Evolutionary conservation across 2,329 filamentous ascomycete species (phyloP), one percentile per base, ranked within the genome.

Genomic region (Botrytis aclada): DNA sequence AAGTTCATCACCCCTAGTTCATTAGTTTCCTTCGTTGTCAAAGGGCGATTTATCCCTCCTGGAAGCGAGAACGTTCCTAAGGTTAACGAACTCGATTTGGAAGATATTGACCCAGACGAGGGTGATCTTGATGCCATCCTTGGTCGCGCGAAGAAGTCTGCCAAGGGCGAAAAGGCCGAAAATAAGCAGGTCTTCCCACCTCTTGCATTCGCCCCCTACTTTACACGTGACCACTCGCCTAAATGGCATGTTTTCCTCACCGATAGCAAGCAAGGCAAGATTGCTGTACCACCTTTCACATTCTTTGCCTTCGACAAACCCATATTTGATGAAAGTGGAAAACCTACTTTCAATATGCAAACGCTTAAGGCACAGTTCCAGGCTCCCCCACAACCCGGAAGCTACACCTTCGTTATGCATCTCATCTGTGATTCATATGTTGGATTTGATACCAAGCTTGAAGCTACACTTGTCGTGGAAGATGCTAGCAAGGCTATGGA

Each of bases 321-420:
- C 43, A 90, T 98, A 45, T 92, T 96, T 76, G 90, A 92, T 77
- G 90, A 89, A 58, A 87, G 90, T 75, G 94, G 93, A 78, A 93
- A 92, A 81, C 95, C 95, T 3, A 98, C 96, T 3, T 99, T 93
- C 84, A 92, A 95, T 79, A 91, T 99, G 84, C 95, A 98, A 83
- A 99, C 96, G 4, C 86, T 98, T 80, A 98, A 97, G 86, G 95
- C 97, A 82, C 94, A 98, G 82, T 99, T 99, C 83, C 93, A 95
- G 77, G 95, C 96, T 1, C 96, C 96, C 61, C 94, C 95, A 37
- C 93, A 97, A 81, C 89, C 93, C 8, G 96, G 95, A 63, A 92
- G 95, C 82, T 99, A 97, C 84, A 95, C 93, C 1, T 99, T 99
- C 81, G 92, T 94, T 74, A 93, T 98, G 90, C 92, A 98, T 82